Evolutionary conservation across 2,329 filamentous ascomycete species (phyloP).

Genomic region (Fonsecaea nubica): DNA sequence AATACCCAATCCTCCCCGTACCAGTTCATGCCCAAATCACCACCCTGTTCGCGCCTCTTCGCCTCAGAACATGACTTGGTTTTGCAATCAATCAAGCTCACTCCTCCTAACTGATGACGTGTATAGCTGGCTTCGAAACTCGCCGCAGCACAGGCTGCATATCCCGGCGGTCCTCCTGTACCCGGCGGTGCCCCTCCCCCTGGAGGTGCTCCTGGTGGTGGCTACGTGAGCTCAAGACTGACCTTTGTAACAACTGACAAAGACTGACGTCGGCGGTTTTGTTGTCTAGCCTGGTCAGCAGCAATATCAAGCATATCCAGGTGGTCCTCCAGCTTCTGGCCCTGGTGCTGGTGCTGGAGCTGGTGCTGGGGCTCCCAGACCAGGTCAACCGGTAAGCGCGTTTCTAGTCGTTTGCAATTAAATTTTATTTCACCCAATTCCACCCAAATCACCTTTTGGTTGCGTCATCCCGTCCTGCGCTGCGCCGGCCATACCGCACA

Average conservation of each 20-base stretch:
- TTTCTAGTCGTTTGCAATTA: conserved; percentile 18
- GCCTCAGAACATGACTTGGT: conserved; percentile 4
- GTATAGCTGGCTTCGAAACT: conserved; percentile 47
- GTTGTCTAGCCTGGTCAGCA: conserved; percentile 46
- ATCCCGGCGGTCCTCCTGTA: conserved; percentile 43
- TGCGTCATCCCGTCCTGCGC: conserved; percentile 20
- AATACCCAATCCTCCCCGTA: conserved; percentile 1
- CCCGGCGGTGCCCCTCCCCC: conserved; percentile 33
- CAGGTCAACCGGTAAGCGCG: conserved; percentile 45
- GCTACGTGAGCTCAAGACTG: conserved; percentile 60
- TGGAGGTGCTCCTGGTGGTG: conserved; percentile 44
- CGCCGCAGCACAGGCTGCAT: conserved; percentile 48
- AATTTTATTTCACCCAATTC: conserved; percentile 31
- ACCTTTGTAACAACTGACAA: neutral
- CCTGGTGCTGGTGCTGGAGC: conserved; percentile 31
- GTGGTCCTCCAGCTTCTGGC: conserved; percentile 44
- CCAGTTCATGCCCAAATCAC: conserved; percentile 16
- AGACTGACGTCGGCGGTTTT: conserved; percentile 8
- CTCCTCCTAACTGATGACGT: conserved; percentile 35
- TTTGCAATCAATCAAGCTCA: conserved; percentile 11
- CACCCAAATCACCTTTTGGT: conserved; percentile 25
- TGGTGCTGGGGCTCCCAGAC: conserved; percentile 11
- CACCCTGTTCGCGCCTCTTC: conserved; percentile 8
- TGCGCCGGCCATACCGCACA: conserved; percentile 9
- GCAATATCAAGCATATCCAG: conserved; percentile 64